Evolutionary conservation across 768 basidiomycete species (phyloP), one percentile per base, ranked within the genome.

Genomic region (Floccularia luteovirens): DNA sequence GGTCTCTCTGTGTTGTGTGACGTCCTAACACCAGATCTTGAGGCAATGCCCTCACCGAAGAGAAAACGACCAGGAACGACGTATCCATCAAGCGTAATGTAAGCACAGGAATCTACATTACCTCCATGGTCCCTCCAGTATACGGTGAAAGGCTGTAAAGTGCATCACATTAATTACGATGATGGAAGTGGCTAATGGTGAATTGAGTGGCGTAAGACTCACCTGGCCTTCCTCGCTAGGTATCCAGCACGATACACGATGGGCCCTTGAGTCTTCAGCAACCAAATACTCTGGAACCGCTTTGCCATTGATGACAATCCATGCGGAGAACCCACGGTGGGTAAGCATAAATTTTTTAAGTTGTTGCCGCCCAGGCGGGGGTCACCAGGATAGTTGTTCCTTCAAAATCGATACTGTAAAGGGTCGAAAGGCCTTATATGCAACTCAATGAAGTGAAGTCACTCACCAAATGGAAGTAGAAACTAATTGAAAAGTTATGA

Each of bases 161-260:
- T 17, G 12, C 19, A n/a, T n/a, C n/a, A n/a, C n/a, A n/a, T n/a
- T n/a, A n/a, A n/a, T n/a, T n/a, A n/a, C n/a, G n/a, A n/a, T n/a
- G n/a, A n/a, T n/a, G n/a, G n/a, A n/a, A n/a, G n/a, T n/a, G n/a
- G n/a, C n/a, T n/a, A n/a, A n/a, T n/a, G n/a, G n/a, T n/a, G n/a
- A n/a, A n/a, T n/a, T n/a, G n/a, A n/a, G n/a, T n/a, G n/a, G n/a
- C n/a, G n/a, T n/a, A 20, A 27, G 17, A 48, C 60, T 2, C 43
- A 78, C 80, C 65, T 78, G 68, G 19, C 79, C 80, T 19, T 62
- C 61, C 36, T 74, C 66, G 42, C 81, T 72, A 5, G 78, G 73
- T 47, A 86, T 75, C 80, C 80, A 85, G 51, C 84, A 85, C 4
- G 75, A 75, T 5, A 79, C 69, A 6, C 63, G 64, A 43, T 72